phyloP scores from a whole-genome alignment of 2,329 filamentous ascomycete species.

The Fusarium falciforme region DNA sequence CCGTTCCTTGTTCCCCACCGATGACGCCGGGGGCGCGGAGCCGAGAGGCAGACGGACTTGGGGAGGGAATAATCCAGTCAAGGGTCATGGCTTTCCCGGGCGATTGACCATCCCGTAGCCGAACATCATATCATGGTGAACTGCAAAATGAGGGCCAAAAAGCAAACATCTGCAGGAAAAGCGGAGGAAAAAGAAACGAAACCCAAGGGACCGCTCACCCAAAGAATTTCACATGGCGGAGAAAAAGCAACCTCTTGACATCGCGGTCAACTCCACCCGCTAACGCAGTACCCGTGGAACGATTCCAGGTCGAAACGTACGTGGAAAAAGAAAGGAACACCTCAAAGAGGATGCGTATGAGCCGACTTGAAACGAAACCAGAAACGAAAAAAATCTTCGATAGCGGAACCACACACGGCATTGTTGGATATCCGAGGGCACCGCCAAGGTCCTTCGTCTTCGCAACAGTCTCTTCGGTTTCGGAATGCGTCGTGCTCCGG shows the following conservation, averaged over 20 bases:
- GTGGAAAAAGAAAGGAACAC: constrained; percentile 36
- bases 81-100: neutral
- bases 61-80: neutral
- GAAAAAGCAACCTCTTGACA: constrained; percentile 30
- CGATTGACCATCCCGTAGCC: neutral
- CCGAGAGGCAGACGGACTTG: constrained; percentile 8
- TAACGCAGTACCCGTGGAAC: constrained; percentile 36
- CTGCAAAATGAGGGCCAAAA: neutral
- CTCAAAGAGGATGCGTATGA: constrained; percentile 23
- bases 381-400: constrained; percentile 17
- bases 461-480: neutral
- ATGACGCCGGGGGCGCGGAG: constrained; percentile 23
- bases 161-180: constrained; percentile 1
- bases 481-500: neutral
- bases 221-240: constrained; percentile 16
- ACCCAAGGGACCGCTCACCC: neutral
- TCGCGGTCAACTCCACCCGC: constrained; percentile 16
- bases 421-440: neutral
- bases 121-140: constrained; percentile 8
- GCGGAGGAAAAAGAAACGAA: constrained; percentile 3
- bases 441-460: neutral
- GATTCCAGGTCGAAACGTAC: constrained; percentile 38
- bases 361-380: constrained; percentile 32
- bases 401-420: constrained; percentile 1
- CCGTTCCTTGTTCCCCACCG: constrained; percentile 14